Evolutionary conservation across 495 filamentous ascomycete genomes (phyloP), one percentile per base, ranked within the genome.

Genomic region (Trichoderma gamsii): DNA sequence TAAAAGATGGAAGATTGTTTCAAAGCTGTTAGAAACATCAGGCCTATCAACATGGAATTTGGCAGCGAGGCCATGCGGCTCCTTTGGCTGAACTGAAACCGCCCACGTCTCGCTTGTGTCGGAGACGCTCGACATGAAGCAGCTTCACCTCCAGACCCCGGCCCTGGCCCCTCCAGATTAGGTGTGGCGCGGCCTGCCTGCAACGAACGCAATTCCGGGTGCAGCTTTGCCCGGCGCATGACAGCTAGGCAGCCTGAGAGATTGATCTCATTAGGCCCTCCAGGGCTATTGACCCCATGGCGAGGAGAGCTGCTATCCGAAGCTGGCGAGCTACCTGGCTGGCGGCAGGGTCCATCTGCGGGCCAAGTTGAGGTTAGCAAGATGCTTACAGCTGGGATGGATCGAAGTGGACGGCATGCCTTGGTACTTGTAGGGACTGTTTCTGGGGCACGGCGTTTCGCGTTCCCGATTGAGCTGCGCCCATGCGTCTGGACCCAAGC

Each of bases 31-130:
- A 13, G 56, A 61, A 61, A 61, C 56, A 61, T 15, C 25, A 15
- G 25, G 56, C 56, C 56, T 32, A 61, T 61, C 56, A 16, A 21
- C 16, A 29, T 32, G 8, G 13, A 61, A 16, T 61, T 15, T 15
- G 2, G 56, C 21, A 23, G 29, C 56, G 56, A 29, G 27, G 25
- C 56, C 23, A 32, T 32, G 56, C 56, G 27, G 25, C 25, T 32
- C 11, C 25, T 61, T 32, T 61, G 27, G 8, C 56, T 27, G 68
- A 59, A 66, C 67, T 76, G 75, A 76, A 76, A 76, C 75, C 41
- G 23, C 70, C 35, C 23, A 18, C 67, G 75, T 76, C 74, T 75
- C 70, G 75, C 70, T 66, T 70, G 67, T 68, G 75, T 76, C 70
- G 65, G 71, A 74, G 59, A 68, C 66, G 66, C 67, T 56, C 46